Percentiles rank a stretch among this genome's conserved stretches.
Conservation (phyloP, 2,329 filamentous ascomycete genomes). For the Colletotrichum tropicicola region DNA sequence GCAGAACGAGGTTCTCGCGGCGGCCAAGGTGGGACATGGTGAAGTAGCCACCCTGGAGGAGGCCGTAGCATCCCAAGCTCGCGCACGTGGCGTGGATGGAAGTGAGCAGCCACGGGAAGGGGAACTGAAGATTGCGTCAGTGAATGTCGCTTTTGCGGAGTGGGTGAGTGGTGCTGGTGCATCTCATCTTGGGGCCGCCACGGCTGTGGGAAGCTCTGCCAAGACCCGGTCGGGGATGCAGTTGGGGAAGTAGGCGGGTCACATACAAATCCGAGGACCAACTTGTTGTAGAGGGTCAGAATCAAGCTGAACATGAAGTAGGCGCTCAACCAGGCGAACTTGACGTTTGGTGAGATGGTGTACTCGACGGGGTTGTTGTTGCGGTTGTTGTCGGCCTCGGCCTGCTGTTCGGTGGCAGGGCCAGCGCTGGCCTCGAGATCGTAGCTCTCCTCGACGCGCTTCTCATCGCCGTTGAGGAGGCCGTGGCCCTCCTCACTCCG, state of each 20-base stretch:
- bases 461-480: conserved; percentile 32
- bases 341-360: conserved; percentile 52
- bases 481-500: conserved; percentile 32
- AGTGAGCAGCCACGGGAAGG: conserved; percentile 69
- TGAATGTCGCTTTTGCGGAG: neutral
- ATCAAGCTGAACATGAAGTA: conserved; percentile 60
- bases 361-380: conserved; percentile 44
- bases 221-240: neutral
- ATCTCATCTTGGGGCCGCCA: neutral
- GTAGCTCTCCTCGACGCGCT: conserved; percentile 29
- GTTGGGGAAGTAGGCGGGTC: neutral
- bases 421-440: conserved; percentile 30
- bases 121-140: conserved; percentile 51
- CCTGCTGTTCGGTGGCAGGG: conserved; percentile 16
- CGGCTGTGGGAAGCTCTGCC: neutral
- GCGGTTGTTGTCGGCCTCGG: conserved; percentile 14
- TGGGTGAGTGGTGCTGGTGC: neutral
- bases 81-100: conserved; percentile 66
- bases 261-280: conserved; percentile 60
- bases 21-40: conserved; percentile 59
- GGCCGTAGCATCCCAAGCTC: conserved; percentile 61
- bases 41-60: conserved; percentile 62
- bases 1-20: conserved; percentile 63
- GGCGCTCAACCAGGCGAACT: conserved; percentile 58
- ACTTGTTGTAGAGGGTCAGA: conserved; percentile 68